Evolutionary conservation across 805 yeast species (phyloP).

Genomic region (Dipodascus albidus): DNA sequence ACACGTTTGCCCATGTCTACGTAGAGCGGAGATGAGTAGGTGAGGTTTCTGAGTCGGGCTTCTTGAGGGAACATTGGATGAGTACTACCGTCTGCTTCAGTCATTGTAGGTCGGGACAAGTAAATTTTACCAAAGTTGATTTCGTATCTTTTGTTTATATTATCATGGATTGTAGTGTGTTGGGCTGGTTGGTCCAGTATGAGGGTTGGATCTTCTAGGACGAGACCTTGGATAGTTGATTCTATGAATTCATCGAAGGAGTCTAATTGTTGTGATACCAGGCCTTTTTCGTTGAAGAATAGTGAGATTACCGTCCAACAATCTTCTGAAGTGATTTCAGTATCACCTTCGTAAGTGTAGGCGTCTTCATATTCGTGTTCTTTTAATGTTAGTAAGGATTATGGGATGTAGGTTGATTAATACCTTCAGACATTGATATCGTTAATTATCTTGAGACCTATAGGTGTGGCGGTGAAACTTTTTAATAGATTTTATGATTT

Average conservation of each 20-base stretch:
- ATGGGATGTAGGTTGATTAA: not conserved
- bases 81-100: slow-evolving; percentile 99
- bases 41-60: slow-evolving; percentile 89
- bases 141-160: slow-evolving; percentile 84
- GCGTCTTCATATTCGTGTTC: slow-evolving; percentile 36
- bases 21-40: slow-evolving; percentile 91
- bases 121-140: slow-evolving; percentile 96
- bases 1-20: slow-evolving; percentile 93
- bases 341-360: slow-evolving; percentile 58
- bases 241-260: slow-evolving; percentile 97
- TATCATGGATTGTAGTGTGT: slow-evolving; percentile 83
- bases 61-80: slow-evolving; percentile 97
- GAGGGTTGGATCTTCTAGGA: slow-evolving; percentile 87
- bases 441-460: not conserved
- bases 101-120: slow-evolving; percentile 93
- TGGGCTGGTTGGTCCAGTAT: slow-evolving; percentile 98
- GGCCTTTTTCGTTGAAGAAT: slow-evolving; percentile 90
- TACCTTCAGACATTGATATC: not conserved
- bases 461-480: not conserved
- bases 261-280: slow-evolving; percentile 95
- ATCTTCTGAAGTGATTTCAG: slow-evolving; percentile 89
- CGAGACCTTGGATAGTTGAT: slow-evolving; percentile 92
- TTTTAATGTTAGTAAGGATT: not conserved
- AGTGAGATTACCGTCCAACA: slow-evolving; percentile 98
- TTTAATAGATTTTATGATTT: not conserved